These are phyloP conservation scores for Phialophora chinensis DNA, from an alignment of 2,329 filamentous ascomycete genomes.

Conservation along the genomic window DNA sequence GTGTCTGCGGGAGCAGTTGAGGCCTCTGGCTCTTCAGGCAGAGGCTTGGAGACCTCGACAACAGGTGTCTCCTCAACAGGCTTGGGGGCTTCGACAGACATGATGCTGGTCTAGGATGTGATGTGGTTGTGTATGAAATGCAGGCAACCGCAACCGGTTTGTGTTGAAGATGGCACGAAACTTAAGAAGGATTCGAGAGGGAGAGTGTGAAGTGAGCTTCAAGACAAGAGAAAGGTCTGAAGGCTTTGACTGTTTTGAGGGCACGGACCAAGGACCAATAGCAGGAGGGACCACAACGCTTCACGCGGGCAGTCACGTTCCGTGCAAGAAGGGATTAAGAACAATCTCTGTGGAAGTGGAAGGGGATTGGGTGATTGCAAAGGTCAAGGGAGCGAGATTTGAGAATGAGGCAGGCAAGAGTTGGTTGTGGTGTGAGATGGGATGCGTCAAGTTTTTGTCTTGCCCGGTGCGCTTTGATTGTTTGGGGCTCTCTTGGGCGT, in stretches of 20 bases:
- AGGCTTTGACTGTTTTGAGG: conserved; percentile 26
- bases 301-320: conserved; percentile 23
- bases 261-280: conserved; percentile 37
- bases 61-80: conserved; percentile 65
- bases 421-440: conserved; percentile 23
- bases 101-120: conserved; percentile 51
- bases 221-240: conserved; percentile 32
- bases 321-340: conserved; percentile 33
- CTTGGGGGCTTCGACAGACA: conserved; percentile 74
- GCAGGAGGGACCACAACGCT: conserved; percentile 30
- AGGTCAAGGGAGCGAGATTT: conserved; percentile 30
- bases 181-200: conserved; percentile 30
- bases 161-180: conserved; percentile 49
- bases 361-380: conserved; percentile 19
- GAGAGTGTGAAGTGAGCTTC: conserved; percentile 14
- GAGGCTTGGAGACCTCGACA: conserved; percentile 43
- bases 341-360: conserved; percentile 9
- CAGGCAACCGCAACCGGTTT: conserved; percentile 30
- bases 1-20: conserved; percentile 38
- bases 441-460: conserved; percentile 25
- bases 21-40: conserved; percentile 43
- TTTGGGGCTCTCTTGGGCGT: conserved; percentile 19
- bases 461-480: conserved; percentile 11
- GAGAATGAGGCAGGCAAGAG: conserved; percentile 8
- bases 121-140: conserved; percentile 39